phyloP scores from a whole-genome alignment of 306 rosid species.

The Benincasa hispida region DNA sequence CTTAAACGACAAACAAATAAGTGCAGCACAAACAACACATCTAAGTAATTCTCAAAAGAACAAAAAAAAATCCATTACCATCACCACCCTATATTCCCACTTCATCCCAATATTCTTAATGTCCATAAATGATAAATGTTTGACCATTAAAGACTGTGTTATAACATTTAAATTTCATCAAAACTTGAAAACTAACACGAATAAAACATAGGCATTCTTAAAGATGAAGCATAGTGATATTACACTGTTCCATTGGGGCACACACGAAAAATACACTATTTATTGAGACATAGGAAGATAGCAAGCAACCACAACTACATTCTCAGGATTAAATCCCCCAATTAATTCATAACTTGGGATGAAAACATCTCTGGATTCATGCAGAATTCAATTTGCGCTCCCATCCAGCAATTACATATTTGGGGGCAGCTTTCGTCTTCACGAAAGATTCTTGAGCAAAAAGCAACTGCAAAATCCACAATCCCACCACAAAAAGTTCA shows the following conservation, averaged over 20 bases:
- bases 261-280: background rate
- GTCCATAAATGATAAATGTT: too few species aligned
- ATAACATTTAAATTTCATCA: too few species aligned
- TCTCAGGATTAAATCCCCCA: background rate
- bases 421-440: slow-evolving; percentile 46
- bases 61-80: too few species aligned
- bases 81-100: too few species aligned
- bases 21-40: too few species aligned
- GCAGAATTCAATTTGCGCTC: slow-evolving; percentile 61
- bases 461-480: slow-evolving; percentile 9
- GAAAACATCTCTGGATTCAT: slow-evolving; percentile 25
- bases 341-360: background rate
- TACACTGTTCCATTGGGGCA: background rate
- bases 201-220: background rate
- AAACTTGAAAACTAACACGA: too few species aligned
- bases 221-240: background rate
- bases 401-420: slow-evolving; percentile 82
- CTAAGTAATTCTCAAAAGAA: too few species aligned
- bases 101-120: too few species aligned
- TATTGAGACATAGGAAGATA: background rate
- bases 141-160: too few species aligned
- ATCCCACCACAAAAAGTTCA: background rate
- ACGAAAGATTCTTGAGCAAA: slow-evolving; percentile 45
- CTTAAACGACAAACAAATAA: too few species aligned
- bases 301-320: background rate